Base-by-base conservation (phyloP, 805 yeast species). In the Candida lessepsii region DNA sequence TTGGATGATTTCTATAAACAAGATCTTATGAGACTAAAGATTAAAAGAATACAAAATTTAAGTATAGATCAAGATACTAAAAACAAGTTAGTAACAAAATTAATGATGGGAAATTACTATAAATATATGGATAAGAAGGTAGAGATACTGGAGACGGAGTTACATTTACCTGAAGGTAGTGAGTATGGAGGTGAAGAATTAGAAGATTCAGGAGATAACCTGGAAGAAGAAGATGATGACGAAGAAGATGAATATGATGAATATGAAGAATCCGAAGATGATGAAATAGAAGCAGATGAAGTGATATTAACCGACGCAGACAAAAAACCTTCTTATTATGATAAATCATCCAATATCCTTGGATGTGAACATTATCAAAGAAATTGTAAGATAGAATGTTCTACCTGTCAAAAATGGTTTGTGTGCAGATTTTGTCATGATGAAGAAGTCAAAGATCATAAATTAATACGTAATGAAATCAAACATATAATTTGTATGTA, bases 351-450 rank as follows among this genome's bases (percentile, higher is more conserved):
- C n/a, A 37, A 65, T 2, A 63, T 76, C 1, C 57, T 82, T 20
- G 97, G 97, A 2, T 90, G 97, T 57, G 65, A 64, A 15, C 97
- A 90, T 61, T 90, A 90, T 61, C 84, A 80, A 53, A 66, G 95
- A 24, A 81, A 82, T 45, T 88, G 96, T 63, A 88, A 89, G 57
- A 60, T 86, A 36, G 93, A 86, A 53, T 90, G 97, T 56, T 73
- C 83, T 9, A 71, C 71, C 2, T 90, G 97, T 54, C 61, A 68
- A 23, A 70, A 71, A 54, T 90, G 95, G 91, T 83, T 68, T 49
- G 63, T 86, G 2, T 90, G 97, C 61, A 74, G 96, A 10, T 77
- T 86, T 48, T 90, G 97, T 57, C 97, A 90, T 60, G 95, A 85
- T 53, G 71, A 65, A n/a, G 73, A 58, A 18, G 70, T 73, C 16